Evolutionary conservation across 2,329 filamentous ascomycete species (phyloP).

Genomic region (Botryotinia globosa): DNA sequence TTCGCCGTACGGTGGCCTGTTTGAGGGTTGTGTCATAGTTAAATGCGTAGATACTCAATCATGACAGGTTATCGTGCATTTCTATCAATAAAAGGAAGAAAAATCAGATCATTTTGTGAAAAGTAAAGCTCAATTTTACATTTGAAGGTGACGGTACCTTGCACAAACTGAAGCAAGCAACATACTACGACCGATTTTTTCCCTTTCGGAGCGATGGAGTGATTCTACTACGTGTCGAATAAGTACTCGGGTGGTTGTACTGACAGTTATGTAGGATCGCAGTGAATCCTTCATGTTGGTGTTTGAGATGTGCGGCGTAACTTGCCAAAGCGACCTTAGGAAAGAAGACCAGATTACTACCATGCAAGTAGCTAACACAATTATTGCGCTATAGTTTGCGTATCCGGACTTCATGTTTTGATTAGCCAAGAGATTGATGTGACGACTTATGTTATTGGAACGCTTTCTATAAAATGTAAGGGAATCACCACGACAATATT

Average conservation of each 20-base stretch:
- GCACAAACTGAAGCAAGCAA: background rate
- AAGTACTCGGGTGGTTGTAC: background rate
- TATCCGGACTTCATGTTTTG: background rate
- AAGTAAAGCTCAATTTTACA: background rate
- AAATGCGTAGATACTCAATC: accelerated
- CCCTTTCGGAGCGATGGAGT: background rate
- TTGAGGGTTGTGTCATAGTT: background rate
- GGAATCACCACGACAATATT: background rate
- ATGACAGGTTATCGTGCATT: background rate
- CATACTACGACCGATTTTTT: background rate
- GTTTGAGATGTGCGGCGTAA: slow-evolving; percentile 1
- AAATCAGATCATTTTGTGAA: no score
- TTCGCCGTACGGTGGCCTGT: background rate
- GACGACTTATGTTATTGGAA: background rate
- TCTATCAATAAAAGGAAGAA: background rate
- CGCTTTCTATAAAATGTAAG: background rate
- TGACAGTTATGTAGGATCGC: background rate
- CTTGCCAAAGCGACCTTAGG: background rate
- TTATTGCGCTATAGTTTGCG: background rate
- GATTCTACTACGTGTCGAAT: no score
- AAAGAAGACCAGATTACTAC: background rate
- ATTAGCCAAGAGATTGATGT: background rate
- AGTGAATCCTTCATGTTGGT: background rate
- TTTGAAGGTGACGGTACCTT: background rate
- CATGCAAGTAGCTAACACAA: background rate